Base-by-base conservation (phyloP, 768 basidiomycete genomes). In the Strobilomyces echinocephalus region DNA sequence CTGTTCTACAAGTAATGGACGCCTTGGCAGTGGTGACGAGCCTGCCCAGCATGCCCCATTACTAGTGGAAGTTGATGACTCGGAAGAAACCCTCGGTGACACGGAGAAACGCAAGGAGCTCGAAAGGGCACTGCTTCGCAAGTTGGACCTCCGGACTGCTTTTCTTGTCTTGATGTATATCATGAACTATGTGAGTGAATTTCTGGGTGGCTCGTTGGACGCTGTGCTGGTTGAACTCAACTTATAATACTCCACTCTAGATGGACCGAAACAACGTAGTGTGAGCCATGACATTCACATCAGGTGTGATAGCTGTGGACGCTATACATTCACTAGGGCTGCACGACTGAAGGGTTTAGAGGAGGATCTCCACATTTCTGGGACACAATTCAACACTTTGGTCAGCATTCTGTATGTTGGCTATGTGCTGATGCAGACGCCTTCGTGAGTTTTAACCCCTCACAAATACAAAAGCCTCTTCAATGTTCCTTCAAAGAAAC, bases 381-480 rank as follows among this genome's bases (percentile, higher is more conserved):
- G 79, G 16, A 69, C 74, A 52, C 74, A 88, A 60, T 90, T 87
- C 62, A 77, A 83, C 10, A 85, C 85, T 0, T 66, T 88, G 15
- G 70, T 89, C 20, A 82, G 84, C 26, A 78, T 86, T 55, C 75
- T 85, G 46, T 85, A 84, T 59, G 76, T 84, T 41, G 84, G 84
- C 26, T 88, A 88, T 60, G 82, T 83, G 53, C 68, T 86, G 24
- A 88, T 86, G 83, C 87, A 89, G 64, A 77, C 85, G 49, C 85
- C 85, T 20, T 85, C 83, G 81, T 84, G 57, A 62, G 82, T 69
- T 34, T 34, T 26, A 16, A 21, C 30, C 16, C 34, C 26, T 10
- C 21, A 4, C 24, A 18, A 10, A 53, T 31, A 15, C n/a, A 26
- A 42, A 46, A 39, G 35, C 16, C 28, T 38, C 34, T 45, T 50